These are phyloP conservation scores for Tolypocladium pustulatum DNA, from an alignment of 2,329 filamentous ascomycete genomes.

Conservation along the genomic window DNA sequence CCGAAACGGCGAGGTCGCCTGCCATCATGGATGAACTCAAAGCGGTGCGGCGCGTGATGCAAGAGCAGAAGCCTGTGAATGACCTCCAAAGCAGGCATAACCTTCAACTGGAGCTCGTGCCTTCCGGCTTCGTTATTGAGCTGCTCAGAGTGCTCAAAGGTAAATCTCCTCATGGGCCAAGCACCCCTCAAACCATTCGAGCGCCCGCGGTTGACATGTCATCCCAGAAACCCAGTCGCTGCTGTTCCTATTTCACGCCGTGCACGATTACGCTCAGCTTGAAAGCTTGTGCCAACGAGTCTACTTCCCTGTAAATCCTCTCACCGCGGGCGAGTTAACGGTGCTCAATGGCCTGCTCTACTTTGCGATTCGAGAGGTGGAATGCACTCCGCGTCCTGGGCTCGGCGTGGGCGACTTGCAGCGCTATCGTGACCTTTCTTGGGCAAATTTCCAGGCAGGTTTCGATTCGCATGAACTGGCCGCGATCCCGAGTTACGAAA, in stretches of 20 bases:
- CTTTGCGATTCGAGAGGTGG: background rate
- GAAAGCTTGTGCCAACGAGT: conserved; percentile 7
- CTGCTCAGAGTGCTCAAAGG: background rate
- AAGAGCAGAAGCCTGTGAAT: background rate
- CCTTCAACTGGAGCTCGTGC: background rate
- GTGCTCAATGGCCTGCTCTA: conserved; percentile 7
- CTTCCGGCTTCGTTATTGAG: background rate
- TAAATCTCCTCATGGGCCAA: background rate
- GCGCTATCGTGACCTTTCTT: background rate
- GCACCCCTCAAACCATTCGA: background rate
- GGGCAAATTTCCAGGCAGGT: background rate
- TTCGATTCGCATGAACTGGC: background rate
- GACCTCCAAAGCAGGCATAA: background rate
- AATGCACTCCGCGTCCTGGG: background rate
- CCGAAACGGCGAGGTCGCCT: background rate
- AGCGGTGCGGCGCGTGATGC: background rate
- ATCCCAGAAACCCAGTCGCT: background rate
- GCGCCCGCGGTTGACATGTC: background rate
- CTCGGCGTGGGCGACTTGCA: background rate
- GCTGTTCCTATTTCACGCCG: conserved; percentile 8
- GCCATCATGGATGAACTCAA: background rate
- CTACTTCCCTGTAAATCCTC: conserved; percentile 9
- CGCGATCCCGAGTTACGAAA: background rate
- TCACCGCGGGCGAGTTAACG: conserved; percentile 7
- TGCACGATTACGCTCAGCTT: conserved; percentile 6